Evolutionary conservation across 495 filamentous ascomycete genomes (phyloP), one percentile per base, ranked within the genome.

Genomic region (Talaromyces liani): DNA sequence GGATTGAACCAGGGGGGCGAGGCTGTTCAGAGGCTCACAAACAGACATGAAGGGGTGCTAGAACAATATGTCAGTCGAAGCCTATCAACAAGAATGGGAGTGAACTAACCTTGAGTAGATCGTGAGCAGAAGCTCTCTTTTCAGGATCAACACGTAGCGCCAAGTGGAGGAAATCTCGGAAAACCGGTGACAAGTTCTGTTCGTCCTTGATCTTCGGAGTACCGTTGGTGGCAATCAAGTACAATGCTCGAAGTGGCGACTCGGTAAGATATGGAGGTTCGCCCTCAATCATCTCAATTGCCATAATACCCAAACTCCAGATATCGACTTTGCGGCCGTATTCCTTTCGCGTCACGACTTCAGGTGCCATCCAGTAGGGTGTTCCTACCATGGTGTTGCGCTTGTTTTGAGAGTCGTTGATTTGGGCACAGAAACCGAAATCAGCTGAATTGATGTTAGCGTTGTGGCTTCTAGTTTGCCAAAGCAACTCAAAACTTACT

Each of bases 251-350:
- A 51, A 98, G 85, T 8, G 94, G 94, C 24, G 90, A 93, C 74
- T 98, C 94, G 22, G 92, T 98, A 61, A 98, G 79, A 72, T 98
- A 98, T 16, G 94, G 94, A 16, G 94, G 94, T 69, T 98, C 94
- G 66, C 94, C 95, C 76, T 98, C 94, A 65, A 98, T 97, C 94
- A 98, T 98, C 74, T 98, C 94, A 68, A 98, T 98, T n/a, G 94
- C 92, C 94, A 98, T 98, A 74, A 98, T 98, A 62, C 94, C 94
- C 58, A 98, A 76, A 70, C 90, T 94, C 94, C 94, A 98, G 67
- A 98, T 98, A 71, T 98, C 94, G 59, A 98, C 92, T 72, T 98
- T 98, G 57, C 94, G 89, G 65, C 94, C 95, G 73, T 98, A 98
- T 72, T 98, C 94, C 72, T 98, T 98, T 18, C 92, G 81, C 4